phyloP scores from a whole-genome alignment of 805 yeast species.

The Monosporozyma aquatica region DNA sequence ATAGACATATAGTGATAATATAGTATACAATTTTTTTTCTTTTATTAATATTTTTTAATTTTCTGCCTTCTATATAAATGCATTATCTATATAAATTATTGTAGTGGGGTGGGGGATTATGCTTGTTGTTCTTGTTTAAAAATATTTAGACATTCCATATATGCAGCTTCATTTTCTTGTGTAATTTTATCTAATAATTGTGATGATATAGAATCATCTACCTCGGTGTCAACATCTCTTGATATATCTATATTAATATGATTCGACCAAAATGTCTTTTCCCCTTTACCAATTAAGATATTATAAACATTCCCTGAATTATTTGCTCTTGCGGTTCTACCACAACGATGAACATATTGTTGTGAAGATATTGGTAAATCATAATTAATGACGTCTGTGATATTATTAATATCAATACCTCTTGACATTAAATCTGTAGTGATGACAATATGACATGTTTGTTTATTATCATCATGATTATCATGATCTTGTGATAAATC shows the following conservation, averaged over 20 bases:
- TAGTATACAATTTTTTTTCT: background rate
- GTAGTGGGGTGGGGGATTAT: too few species aligned
- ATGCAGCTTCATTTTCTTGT: constrained; percentile 32
- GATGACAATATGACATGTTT: constrained; percentile 41
- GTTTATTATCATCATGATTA: too few species aligned
- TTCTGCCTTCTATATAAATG: background rate
- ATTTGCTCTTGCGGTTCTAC: constrained; percentile 95
- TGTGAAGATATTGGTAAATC: constrained; percentile 82
- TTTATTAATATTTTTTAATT: too few species aligned
- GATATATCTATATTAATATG: constrained; percentile 44
- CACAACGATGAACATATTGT: constrained; percentile 92
- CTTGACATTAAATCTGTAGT: constrained; percentile 94
- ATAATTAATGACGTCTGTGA: constrained; percentile 75
- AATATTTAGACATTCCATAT: constrained; percentile 36
- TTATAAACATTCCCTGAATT: constrained; percentile 67
- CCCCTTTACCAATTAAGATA: constrained; percentile 70
- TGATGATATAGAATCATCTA: constrained; percentile 3
- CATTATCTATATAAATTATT: background rate
- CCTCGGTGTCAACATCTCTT: constrained; percentile 29
- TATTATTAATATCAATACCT: constrained; percentile 73
- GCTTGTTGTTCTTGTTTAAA: constrained; percentile 29
- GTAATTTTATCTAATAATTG: constrained; percentile 17
- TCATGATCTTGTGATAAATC: constrained; percentile 36
- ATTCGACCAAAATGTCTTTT: constrained; percentile 52
- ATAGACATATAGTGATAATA: background rate